Conservation (phyloP, 805 yeast genomes). For the Myxozyma lipomycoides region DNA sequence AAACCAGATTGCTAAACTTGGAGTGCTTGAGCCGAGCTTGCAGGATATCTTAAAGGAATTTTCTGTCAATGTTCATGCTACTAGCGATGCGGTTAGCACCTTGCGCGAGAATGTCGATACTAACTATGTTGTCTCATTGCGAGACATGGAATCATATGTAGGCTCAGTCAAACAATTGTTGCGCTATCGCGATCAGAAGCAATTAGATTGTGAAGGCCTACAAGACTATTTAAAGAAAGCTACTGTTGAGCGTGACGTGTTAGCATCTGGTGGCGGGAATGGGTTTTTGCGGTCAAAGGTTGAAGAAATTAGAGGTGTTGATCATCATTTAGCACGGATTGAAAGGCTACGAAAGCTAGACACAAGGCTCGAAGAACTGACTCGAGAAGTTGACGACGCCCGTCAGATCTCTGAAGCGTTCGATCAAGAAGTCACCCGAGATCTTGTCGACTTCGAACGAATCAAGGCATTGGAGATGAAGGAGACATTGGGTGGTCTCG, state of each 20-base stretch:
- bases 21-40: slow-evolving; percentile 50
- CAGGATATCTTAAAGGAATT: slow-evolving; percentile 43
- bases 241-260: slow-evolving; percentile 55
- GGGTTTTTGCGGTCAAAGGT: slow-evolving; percentile 54
- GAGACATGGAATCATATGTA: slow-evolving; percentile 82
- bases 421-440: slow-evolving; percentile 55
- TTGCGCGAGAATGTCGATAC: slow-evolving; percentile 60
- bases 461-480: slow-evolving; percentile 77
- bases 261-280: slow-evolving; percentile 51
- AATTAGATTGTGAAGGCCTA: slow-evolving; percentile 82
- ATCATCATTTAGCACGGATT: slow-evolving; percentile 53
- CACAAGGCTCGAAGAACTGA: slow-evolving; percentile 46
- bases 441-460: slow-evolving; percentile 65
- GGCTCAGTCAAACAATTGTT: slow-evolving; percentile 61
- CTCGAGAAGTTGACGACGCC: slow-evolving; percentile 50
- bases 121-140: slow-evolving; percentile 73
- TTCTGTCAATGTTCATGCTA: slow-evolving; percentile 46
- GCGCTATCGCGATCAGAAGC: slow-evolving; percentile 84
- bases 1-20: slow-evolving; percentile 62
- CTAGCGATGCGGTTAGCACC: slow-evolving; percentile 35
- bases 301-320: slow-evolving; percentile 60
- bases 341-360: slow-evolving; percentile 52
- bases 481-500: slow-evolving; percentile 62
- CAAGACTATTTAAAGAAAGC: slow-evolving; percentile 74
- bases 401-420: slow-evolving; percentile 50